phyloP scores from a whole-genome alignment of 2,329 filamentous ascomycete genomes.

The Aspergillus arachidicola region DNA sequence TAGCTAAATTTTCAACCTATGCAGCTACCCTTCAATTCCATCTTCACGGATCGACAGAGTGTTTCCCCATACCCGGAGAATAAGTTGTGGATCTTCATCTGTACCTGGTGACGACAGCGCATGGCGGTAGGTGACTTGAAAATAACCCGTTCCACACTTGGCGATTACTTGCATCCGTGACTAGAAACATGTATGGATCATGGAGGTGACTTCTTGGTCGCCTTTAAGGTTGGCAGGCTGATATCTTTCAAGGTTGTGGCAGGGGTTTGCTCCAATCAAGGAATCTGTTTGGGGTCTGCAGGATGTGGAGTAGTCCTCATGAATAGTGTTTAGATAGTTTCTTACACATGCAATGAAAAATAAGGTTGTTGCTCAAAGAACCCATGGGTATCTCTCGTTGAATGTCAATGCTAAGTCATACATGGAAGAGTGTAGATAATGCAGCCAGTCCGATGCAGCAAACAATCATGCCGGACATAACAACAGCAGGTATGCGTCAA shows the following conservation, averaged over 20 bases:
- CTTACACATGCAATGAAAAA: not conserved
- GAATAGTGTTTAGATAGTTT: not conserved
- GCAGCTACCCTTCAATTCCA: too few relatives aligned
- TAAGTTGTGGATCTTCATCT: too few relatives aligned
- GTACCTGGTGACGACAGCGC: too few relatives aligned
- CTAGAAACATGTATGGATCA: not conserved
- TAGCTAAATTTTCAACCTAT: not conserved
- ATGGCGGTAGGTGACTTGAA: too few relatives aligned
- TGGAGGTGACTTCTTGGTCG: not conserved
- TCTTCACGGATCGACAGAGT: too few relatives aligned
- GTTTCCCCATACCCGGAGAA: too few relatives aligned
- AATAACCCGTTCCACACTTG: too few relatives aligned
- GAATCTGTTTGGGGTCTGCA: not conserved
- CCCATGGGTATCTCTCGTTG: slow-evolving; percentile 18
- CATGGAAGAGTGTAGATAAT: slow-evolving; percentile 5
- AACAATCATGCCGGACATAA: not conserved
- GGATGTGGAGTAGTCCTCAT: not conserved
- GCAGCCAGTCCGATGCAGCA: not conserved
- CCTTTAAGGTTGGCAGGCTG: not conserved
- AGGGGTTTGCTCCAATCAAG: not conserved
- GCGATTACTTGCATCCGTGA: not conserved
- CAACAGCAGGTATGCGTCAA: not conserved
- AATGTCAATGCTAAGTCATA: slow-evolving; percentile 6
- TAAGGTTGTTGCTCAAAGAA: slow-evolving; percentile 6
- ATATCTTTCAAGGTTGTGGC: not conserved